Conservation (phyloP, 1,139 yeast species). For the Yamadazyma siamensis region DNA sequence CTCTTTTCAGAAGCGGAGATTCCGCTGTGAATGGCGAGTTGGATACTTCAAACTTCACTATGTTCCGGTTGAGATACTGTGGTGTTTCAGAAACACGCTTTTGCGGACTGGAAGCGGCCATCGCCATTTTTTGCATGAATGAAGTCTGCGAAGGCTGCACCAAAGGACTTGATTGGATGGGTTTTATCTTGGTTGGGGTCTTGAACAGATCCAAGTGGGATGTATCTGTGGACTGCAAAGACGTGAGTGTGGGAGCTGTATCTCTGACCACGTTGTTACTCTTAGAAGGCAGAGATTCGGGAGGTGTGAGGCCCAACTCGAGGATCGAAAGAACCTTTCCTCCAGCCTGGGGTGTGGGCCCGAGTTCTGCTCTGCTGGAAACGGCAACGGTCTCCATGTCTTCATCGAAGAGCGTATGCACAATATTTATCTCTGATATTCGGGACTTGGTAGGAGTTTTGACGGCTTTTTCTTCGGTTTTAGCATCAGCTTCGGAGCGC, state of each 20-base stretch:
- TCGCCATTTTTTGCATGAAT: conserved; percentile 11
- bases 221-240: conserved; percentile 6
- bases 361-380: no score
- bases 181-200: conserved; percentile 31
- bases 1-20: neutral
- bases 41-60: conserved; percentile 19
- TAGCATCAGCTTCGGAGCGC: no score
- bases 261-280: no score
- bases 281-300: conserved; percentile 43
- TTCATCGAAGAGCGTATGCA: no score
- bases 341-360: conserved; percentile 75
- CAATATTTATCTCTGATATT: no score
- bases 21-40: neutral
- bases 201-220: conserved; percentile 17
- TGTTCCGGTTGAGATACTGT: conserved; percentile 25
- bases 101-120: conserved; percentile 3
- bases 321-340: conserved; percentile 68
- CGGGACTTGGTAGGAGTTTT: conserved; percentile 1
- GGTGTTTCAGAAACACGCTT: conserved; percentile 26
- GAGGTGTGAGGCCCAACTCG: conserved; percentile 49
- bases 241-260: no score
- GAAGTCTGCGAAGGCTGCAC: conserved; percentile 7
- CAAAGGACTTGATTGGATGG: conserved; percentile 7
- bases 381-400: no score
- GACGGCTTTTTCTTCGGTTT: neutral